Evolutionary conservation across 2,329 filamentous ascomycete genomes (phyloP).

Genomic region (Fusarium compactum): DNA sequence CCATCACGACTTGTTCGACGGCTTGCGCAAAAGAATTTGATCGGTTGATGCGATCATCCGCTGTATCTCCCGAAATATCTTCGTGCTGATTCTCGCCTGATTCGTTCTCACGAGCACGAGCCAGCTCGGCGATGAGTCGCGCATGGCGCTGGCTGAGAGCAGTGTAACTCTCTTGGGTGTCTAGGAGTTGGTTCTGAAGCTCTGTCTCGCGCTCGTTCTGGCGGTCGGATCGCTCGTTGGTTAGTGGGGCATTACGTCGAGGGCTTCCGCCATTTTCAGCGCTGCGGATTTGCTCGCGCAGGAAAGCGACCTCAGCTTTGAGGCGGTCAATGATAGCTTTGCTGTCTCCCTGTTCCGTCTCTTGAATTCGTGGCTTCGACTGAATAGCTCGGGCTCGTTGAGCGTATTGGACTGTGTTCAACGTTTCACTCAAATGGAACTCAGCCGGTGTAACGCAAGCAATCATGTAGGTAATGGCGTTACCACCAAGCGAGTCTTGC

Average conservation of each 20-base stretch:
- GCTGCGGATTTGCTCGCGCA: constrained; percentile 93
- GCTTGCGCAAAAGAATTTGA: constrained; percentile 97
- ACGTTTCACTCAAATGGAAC: constrained; percentile 95
- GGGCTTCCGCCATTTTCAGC: constrained; percentile 70
- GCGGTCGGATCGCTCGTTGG: constrained; percentile 80
- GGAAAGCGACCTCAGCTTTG: constrained; percentile 91
- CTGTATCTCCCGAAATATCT: constrained; percentile 75
- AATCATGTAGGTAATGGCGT: constrained; percentile 99
- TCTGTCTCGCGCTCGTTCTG: constrained; percentile 88
- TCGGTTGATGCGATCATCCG: constrained; percentile 88
- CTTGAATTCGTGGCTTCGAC: constrained; percentile 96
- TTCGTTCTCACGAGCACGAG: constrained; percentile 82
- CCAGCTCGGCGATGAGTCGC: constrained; percentile 94
- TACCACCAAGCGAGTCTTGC: constrained; percentile 96
- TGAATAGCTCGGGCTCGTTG: constrained; percentile 96
- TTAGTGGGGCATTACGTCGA: constrained; percentile 63
- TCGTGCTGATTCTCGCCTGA: constrained; percentile 70
- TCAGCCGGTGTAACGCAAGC: constrained; percentile 97
- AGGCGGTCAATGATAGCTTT: constrained; percentile 92
- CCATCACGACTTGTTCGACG: constrained; percentile 93
- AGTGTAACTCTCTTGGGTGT: constrained; percentile 94
- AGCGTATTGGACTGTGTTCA: constrained; percentile 98
- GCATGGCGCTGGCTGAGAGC: constrained; percentile 92
- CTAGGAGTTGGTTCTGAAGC: constrained; percentile 91
- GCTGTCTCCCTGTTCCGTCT: constrained; percentile 92